A percentile compares a stretch with the other conserved stretches of the same genome.
Conservation (phyloP, 805 yeast genomes). For the Myxozyma udenii region DNA sequence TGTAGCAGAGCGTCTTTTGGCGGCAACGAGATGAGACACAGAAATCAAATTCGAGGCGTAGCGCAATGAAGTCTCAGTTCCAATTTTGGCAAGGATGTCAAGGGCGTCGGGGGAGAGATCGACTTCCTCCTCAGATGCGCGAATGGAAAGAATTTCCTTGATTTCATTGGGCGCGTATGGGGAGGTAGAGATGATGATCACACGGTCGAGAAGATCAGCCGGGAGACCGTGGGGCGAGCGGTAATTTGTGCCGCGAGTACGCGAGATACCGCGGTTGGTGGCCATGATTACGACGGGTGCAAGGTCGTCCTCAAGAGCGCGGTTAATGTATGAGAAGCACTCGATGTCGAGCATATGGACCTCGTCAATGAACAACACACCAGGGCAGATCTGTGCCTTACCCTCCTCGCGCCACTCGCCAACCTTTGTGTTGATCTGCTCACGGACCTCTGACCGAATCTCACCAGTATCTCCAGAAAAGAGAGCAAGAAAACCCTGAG, state of each 20-base stretch:
- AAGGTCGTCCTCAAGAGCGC: constrained; percentile 94
- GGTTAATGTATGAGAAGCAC: constrained; percentile 88
- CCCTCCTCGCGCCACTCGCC: constrained; percentile 99
- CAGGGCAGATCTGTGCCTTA: constrained; percentile 93
- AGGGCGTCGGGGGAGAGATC: constrained; percentile 78
- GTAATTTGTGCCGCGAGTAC: constrained; percentile 88
- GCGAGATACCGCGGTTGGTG: constrained; percentile 92
- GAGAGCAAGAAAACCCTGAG: constrained; percentile 94
- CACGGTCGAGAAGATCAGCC: constrained; percentile 86
- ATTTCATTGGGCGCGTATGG: constrained; percentile 79
- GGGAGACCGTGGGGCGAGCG: constrained; percentile 98
- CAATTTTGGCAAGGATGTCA: constrained; percentile 83
- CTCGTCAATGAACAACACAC: constrained; percentile 95
- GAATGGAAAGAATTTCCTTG: constrained; percentile 75
- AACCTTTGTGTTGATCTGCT: constrained; percentile 92
- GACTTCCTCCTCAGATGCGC: constrained; percentile 93
- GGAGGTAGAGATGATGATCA: constrained; percentile 84
- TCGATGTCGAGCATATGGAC: constrained; percentile 98
- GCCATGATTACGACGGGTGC: constrained; percentile 98
- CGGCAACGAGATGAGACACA: constrained; percentile 82
- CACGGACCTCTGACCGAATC: constrained; percentile 90
- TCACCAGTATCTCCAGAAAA: constrained; percentile 98
- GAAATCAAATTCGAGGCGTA: constrained; percentile 89
- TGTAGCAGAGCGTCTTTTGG: constrained; percentile 66
- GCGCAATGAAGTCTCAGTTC: constrained; percentile 84